Conservation (phyloP, 805 yeast species). For the Starmerella etchellsii region DNA sequence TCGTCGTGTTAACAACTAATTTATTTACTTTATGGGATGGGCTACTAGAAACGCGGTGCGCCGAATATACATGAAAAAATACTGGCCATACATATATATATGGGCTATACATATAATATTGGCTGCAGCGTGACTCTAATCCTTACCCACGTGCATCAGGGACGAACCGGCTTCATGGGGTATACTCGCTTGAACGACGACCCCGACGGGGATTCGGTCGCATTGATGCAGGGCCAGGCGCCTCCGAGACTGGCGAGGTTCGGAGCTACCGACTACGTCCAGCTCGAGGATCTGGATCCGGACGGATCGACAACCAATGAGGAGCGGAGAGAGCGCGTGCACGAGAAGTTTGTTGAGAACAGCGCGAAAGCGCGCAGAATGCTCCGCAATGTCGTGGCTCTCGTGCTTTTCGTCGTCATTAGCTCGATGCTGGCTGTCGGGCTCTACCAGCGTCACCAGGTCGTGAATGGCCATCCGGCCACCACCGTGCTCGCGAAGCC, state of each 20-base stretch:
- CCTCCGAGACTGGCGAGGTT: constrained; percentile 12
- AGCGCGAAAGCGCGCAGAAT: constrained; percentile 2
- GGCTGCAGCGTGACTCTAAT: too few species aligned
- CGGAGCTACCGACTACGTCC: constrained; percentile 16
- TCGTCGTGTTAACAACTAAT: too few species aligned
- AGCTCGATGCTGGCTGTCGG: constrained; percentile 2
- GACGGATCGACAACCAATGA: constrained; percentile 10
- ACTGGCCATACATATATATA: too few species aligned
- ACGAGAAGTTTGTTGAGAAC: background rate
- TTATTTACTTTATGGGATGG: too few species aligned
- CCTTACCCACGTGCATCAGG: too few species aligned
- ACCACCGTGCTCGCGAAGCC: constrained; percentile 7
- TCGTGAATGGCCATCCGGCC: background rate
- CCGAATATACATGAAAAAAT: too few species aligned
- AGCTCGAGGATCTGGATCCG: constrained; percentile 18
- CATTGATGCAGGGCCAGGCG: constrained; percentile 15
- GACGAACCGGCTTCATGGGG: too few species aligned
- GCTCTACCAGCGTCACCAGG: background rate
- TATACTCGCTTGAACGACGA: too few species aligned
- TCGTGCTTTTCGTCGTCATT: constrained; percentile 7
- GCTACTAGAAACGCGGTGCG: too few species aligned
- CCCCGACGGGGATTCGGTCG: constrained; percentile 19
- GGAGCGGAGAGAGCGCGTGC: constrained; percentile 1
- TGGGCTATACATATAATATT: too few species aligned
- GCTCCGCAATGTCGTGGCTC: constrained; percentile 4